phyloP scores from a whole-genome alignment of 108 stramenopile species.

The Seminavis robusta region DNA sequence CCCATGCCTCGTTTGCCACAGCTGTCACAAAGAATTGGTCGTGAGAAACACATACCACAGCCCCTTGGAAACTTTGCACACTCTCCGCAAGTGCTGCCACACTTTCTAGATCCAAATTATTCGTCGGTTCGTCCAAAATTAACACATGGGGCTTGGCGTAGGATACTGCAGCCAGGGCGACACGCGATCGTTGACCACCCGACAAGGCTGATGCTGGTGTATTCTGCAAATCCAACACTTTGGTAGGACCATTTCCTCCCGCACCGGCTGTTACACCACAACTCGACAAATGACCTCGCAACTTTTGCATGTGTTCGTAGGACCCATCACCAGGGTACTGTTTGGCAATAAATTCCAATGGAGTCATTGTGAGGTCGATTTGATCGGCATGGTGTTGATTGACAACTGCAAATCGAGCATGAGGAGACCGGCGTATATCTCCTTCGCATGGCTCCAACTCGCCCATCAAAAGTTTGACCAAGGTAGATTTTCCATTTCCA shows the following conservation, averaged over 20 bases:
- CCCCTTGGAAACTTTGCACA: constrained; percentile 23
- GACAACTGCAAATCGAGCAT: too few relatives aligned
- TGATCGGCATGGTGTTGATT: too few relatives aligned
- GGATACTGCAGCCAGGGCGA: constrained; percentile 59
- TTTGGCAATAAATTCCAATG: too few relatives aligned
- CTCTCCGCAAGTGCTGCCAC: constrained; percentile 28
- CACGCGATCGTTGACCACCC: constrained; percentile 71
- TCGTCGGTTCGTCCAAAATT: constrained; percentile 67
- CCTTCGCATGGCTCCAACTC: constrained; percentile 26
- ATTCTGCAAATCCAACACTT: constrained; percentile 42
- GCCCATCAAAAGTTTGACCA: too few relatives aligned
- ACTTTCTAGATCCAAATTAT: constrained; percentile 66
- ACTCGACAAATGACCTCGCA: constrained; percentile 45
- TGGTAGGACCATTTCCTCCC: constrained; percentile 11
- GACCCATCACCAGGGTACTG: constrained; percentile 47
- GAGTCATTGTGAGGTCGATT: too few relatives aligned
- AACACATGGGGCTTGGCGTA: constrained; percentile 53
- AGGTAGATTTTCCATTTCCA: too few relatives aligned
- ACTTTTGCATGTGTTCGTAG: constrained; percentile 32
- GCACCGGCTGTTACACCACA: constrained; percentile 36
- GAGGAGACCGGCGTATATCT: too few relatives aligned
- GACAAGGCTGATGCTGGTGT: constrained; percentile 48
- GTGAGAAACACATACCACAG: constrained; percentile 15
- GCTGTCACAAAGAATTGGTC: constrained; percentile 6
- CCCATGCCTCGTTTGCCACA: constrained; percentile 4